A percentile compares a stretch with the other conserved stretches of the same genome.
Evolutionary conservation across 2,329 filamentous ascomycete species (phyloP).

Genomic region (Aspergillus vadensis): DNA sequence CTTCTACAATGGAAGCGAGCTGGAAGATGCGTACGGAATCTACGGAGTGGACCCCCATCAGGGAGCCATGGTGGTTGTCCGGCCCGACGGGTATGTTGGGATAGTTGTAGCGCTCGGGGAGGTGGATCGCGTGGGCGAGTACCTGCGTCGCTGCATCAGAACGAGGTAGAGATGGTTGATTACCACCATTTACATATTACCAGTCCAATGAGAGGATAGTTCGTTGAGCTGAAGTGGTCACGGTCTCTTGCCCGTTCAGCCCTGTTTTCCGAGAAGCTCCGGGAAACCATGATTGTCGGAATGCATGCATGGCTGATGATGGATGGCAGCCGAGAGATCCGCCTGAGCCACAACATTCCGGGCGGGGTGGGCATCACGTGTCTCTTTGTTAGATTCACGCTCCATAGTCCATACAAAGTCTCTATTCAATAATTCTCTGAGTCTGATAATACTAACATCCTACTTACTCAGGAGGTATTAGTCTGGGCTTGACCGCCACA

Average conservation of each 20-base stretch:
- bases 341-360: neutral
- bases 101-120: constrained; percentile 25
- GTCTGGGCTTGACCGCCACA: neutral
- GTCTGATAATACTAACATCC: neutral
- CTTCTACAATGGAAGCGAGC: constrained; percentile 31
- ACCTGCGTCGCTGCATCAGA: constrained; percentile 18
- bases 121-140: constrained; percentile 21
- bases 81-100: constrained; percentile 42
- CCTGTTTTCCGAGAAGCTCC: neutral
- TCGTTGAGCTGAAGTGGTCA: neutral
- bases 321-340: neutral
- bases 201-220: no score
- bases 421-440: no score
- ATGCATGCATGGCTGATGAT: neutral
- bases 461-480: neutral
- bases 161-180: neutral
- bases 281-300: neutral
- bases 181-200: neutral
- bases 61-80: constrained; percentile 34
- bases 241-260: neutral
- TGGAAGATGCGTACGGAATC: constrained; percentile 35
- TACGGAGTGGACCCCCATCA: constrained; percentile 33
- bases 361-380: no score
- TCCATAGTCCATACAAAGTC: no score
- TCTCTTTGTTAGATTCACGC: no score